phyloP scores from a whole-genome alignment of 1,284 basidiomycete genomes.

The Naganishia liquefaciens region DNA sequence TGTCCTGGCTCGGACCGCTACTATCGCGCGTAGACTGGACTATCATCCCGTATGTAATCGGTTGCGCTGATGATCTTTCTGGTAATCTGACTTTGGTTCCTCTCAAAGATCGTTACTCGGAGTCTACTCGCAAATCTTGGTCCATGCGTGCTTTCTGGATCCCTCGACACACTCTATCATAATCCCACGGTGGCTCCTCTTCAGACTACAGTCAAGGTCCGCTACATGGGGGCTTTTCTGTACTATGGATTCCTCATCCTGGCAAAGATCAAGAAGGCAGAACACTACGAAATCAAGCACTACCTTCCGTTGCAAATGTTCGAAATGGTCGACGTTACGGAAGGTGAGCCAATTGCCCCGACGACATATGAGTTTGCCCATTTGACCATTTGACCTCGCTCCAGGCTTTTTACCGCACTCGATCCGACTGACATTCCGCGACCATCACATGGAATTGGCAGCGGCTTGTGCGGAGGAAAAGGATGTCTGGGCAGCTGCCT shows the following conservation, averaged over 20 bases:
- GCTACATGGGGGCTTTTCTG: conserved; percentile 83
- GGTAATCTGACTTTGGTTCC: conserved; percentile 6
- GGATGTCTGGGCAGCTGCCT: conserved; percentile 72
- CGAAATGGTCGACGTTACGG: conserved; percentile 67
- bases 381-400: background rate
- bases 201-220: conserved; percentile 64
- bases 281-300: conserved; percentile 77
- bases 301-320: conserved; percentile 78
- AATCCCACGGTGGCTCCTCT: conserved; percentile 53
- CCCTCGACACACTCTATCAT: conserved; percentile 77
- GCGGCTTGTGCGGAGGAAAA: conserved; percentile 77
- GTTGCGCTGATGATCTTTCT: background rate
- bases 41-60: conserved; percentile 42
- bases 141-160: conserved; percentile 72
- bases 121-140: conserved; percentile 70
- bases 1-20: conserved; percentile 67
- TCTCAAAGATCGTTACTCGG: conserved; percentile 42
- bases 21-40: conserved; percentile 65
- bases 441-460: conserved; percentile 76
- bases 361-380: conserved; percentile 7
- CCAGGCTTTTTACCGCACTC: conserved; percentile 74
- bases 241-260: conserved; percentile 82
- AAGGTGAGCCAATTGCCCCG: conserved; percentile 57
- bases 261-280: conserved; percentile 77
- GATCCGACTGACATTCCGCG: conserved; percentile 68